A percentile compares a stretch with the other conserved stretches of the same genome.
These are phyloP conservation scores for Hemisphaericaspora nanyangensis DNA, from an alignment of 805 yeast species.

Conservation along the genomic window DNA sequence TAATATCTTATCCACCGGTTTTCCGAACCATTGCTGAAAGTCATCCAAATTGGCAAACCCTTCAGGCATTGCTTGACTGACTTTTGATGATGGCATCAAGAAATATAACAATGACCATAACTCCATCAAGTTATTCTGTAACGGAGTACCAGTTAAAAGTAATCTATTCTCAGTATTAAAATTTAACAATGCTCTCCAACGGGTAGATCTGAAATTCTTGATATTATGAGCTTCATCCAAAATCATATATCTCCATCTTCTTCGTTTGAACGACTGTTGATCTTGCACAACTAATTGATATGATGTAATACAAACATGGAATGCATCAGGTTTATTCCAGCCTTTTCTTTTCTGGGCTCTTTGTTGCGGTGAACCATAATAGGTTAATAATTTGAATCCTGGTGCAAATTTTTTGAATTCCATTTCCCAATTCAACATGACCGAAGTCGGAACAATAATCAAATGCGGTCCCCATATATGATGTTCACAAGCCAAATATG, in stretches of 20 bases:
- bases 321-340: conserved; percentile 94
- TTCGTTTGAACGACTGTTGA: conserved; percentile 87
- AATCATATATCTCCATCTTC: conserved; percentile 95
- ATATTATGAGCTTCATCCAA: conserved; percentile 98
- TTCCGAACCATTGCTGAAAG: conserved; percentile 98
- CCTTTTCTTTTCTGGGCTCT: conserved; percentile 94
- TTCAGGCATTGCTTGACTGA: conserved; percentile 73
- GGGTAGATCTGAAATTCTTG: conserved; percentile 90
- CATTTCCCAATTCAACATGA: conserved; percentile 98
- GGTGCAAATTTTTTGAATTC: conserved; percentile 98
- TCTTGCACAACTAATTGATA: conserved; percentile 98
- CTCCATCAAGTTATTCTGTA: conserved; percentile 92
- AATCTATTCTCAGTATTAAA: conserved; percentile 89
- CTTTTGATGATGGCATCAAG: conserved; percentile 87
- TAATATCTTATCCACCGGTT: conserved; percentile 88
- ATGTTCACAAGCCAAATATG: conserved; percentile 90
- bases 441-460: conserved; percentile 96
- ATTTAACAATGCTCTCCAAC: conserved; percentile 95
- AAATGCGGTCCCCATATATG: conserved; percentile 98
- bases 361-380: conserved; percentile 96
- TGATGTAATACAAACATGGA: conserved; percentile 95
- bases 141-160: conserved; percentile 92
- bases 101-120: conserved; percentile 94
- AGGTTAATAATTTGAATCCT: conserved; percentile 91
- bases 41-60: conserved; percentile 96